These are phyloP conservation scores for Casuarina equisetifolia DNA, from an alignment of 306 rosid genomes.

Conservation along the genomic window DNA sequence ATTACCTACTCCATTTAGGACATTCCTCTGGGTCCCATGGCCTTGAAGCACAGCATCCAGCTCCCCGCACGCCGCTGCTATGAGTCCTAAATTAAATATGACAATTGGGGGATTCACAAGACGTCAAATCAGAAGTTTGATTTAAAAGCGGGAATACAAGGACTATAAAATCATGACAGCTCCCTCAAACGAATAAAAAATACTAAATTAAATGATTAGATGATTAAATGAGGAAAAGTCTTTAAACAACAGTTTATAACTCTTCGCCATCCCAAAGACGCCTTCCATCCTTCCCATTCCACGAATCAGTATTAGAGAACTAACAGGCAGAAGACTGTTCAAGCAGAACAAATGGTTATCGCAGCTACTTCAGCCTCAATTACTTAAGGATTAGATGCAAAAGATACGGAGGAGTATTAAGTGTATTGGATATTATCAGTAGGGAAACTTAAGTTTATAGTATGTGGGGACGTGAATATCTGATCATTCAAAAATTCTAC, in stretches of 20 bases:
- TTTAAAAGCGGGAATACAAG: background rate
- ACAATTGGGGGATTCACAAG: conserved; percentile 9
- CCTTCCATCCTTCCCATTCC: background rate
- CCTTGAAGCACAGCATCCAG: conserved; percentile 49
- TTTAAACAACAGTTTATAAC: too few relatives aligned
- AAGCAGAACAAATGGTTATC: background rate
- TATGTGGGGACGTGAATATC: too few relatives aligned
- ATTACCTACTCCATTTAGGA: conserved; percentile 39
- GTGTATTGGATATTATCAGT: too few relatives aligned
- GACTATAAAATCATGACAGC: too few relatives aligned
- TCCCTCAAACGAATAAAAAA: too few relatives aligned
- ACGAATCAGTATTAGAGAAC: background rate
- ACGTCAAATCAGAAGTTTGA: conserved; percentile 9
- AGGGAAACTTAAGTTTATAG: too few relatives aligned
- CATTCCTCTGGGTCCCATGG: conserved; percentile 35
- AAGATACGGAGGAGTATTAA: background rate
- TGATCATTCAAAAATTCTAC: too few relatives aligned
- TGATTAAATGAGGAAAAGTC: too few relatives aligned
- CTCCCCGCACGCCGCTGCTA: conserved; percentile 77
- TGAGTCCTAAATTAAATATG: conserved; percentile 56
- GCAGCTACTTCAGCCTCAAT: background rate
- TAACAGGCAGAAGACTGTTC: background rate
- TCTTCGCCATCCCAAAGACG: too few relatives aligned
- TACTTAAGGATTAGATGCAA: background rate
- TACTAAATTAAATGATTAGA: too few relatives aligned